These are phyloP conservation scores for Epicoccum sorghinum DNA, from an alignment of 2,329 filamentous ascomycete species.

Conservation along the genomic window DNA sequence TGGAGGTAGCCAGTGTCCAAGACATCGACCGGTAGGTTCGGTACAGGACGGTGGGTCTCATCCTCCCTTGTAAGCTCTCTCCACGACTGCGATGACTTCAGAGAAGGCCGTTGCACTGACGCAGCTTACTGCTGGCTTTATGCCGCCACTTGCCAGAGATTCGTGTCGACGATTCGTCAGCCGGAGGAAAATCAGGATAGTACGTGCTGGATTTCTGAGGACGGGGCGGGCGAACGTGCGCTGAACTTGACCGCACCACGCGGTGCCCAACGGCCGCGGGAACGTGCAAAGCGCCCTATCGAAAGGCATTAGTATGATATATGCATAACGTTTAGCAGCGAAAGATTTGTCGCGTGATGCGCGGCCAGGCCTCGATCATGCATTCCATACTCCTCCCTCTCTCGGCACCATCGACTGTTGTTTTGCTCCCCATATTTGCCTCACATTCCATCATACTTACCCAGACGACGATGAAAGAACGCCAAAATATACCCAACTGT, in stretches of 20 bases:
- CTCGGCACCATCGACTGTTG: constrained; percentile 22
- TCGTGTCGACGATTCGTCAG: background rate
- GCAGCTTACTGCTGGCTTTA: constrained; percentile 2
- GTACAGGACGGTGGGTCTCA: constrained; percentile 2
- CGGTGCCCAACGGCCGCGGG: constrained; percentile 7
- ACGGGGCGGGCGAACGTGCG: background rate
- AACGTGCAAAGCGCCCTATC: constrained; percentile 3
- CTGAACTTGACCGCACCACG: constrained; percentile 6
- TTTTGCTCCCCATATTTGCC: constrained; percentile 40
- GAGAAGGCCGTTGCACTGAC: constrained; percentile 20
- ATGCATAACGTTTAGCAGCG: constrained; percentile 5
- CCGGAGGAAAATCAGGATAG: background rate
- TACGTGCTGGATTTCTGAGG: background rate
- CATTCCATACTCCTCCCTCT: constrained; percentile 40
- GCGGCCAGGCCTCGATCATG: constrained; percentile 16
- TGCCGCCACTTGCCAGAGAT: background rate
- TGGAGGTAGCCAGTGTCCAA: constrained; percentile 5
- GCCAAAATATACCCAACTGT: constrained; percentile 35
- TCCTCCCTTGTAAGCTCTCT: constrained; percentile 16
- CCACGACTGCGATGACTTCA: background rate
- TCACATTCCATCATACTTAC: constrained; percentile 45
- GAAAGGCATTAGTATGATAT: constrained; percentile 1
- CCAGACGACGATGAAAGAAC: constrained; percentile 44
- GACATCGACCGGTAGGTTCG: constrained; percentile 4
- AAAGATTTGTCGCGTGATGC: constrained; percentile 10